Percentiles rank a stretch among this genome's conserved stretches.
Conservation (phyloP, 176 grass and related monocot species). For the Hordeum marinum region DNA sequence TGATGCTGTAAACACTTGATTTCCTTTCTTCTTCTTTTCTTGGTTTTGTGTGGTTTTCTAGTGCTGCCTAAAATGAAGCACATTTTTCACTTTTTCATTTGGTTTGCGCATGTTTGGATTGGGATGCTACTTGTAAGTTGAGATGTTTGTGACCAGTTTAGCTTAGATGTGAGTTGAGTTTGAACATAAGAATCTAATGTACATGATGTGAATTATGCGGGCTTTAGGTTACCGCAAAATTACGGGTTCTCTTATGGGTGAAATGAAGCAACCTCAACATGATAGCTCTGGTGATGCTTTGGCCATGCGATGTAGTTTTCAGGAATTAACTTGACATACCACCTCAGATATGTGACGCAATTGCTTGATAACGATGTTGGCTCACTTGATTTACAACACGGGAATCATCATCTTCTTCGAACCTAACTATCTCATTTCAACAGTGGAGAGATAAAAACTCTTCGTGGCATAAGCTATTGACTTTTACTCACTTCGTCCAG, state of each 20-base stretch:
- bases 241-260: background rate
- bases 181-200: background rate
- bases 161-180: background rate
- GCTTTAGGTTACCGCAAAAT: background rate
- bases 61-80: background rate
- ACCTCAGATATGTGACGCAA: background rate
- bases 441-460: background rate
- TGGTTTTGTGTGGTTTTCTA: background rate
- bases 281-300: background rate
- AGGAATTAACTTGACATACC: background rate
- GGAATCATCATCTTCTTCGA: background rate
- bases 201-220: background rate
- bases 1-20: background rate
- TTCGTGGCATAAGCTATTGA: background rate
- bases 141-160: background rate
- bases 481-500: background rate
- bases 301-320: background rate
- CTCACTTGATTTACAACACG: background rate
- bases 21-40: background rate
- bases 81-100: too few relatives aligned
- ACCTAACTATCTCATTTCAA: background rate
- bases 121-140: background rate
- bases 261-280: background rate
- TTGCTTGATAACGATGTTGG: background rate
- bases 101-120: background rate